phyloP scores from a whole-genome alignment of 371 early-diverging fungal genomes.

The Mucor indicus region DNA sequence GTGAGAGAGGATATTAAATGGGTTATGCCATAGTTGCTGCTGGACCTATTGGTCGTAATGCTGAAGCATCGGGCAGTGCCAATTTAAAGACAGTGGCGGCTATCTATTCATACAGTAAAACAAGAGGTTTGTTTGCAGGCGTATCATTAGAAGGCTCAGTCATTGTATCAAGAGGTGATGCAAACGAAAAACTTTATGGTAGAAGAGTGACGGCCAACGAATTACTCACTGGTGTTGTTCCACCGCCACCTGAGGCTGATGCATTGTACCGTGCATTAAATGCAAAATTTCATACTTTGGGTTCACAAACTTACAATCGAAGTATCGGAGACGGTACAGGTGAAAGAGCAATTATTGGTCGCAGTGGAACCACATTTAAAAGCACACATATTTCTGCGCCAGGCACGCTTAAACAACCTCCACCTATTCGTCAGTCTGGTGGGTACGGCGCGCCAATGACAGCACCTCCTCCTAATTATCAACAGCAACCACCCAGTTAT shows the following conservation, averaged over 20 bases:
- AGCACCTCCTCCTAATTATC: constrained; percentile 1
- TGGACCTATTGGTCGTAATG: constrained; percentile 92
- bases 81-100: constrained; percentile 80
- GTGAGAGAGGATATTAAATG: not conserved
- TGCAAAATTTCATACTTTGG: constrained; percentile 21
- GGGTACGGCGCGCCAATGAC: constrained; percentile 17
- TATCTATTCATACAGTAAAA: constrained; percentile 88
- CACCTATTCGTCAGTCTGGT: constrained; percentile 18
- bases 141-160: constrained; percentile 94
- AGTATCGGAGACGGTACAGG: constrained; percentile 9
- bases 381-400: constrained; percentile 26
- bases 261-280: constrained; percentile 81
- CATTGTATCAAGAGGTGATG: constrained; percentile 88
- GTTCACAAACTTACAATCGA: constrained; percentile 11
- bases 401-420: constrained; percentile 30
- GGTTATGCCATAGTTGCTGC: constrained; percentile 69
- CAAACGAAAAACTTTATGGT: constrained; percentile 89
- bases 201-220: constrained; percentile 79
- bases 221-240: constrained; percentile 72
- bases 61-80: constrained; percentile 86
- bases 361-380: constrained; percentile 8
- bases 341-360: constrained; percentile 5
- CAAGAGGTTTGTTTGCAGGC: constrained; percentile 92
- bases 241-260: constrained; percentile 85
- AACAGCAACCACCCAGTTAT: constrained; percentile 2